These are phyloP conservation scores for Przewalskia tangutica DNA, from an alignment of 257 asterid genomes.

Conservation along the genomic window DNA sequence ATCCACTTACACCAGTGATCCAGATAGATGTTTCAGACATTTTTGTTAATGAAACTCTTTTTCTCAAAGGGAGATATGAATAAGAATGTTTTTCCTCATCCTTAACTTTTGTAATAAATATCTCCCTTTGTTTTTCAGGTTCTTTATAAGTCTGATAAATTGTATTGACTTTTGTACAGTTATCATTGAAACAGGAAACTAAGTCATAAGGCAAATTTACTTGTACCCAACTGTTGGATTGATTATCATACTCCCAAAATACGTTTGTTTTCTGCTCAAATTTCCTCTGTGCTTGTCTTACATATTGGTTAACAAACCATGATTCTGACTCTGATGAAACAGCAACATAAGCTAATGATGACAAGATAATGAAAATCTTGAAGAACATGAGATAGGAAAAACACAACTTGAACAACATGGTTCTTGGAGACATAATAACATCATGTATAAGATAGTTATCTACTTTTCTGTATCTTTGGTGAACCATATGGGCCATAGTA, in stretches of 20 bases:
- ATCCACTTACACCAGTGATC: conserved; percentile 81
- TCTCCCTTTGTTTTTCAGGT: not conserved
- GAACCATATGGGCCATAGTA: conserved; percentile 34
- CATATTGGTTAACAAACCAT: conserved; percentile 23
- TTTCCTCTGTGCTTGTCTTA: conserved; percentile 17
- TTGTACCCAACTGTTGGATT: conserved; percentile 63
- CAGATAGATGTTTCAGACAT: conserved; percentile 79
- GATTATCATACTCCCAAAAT: conserved; percentile 63
- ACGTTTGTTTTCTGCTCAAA: conserved; percentile 53
- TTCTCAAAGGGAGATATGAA: conserved; percentile 29
- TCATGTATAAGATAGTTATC: not conserved
- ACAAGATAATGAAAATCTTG: conserved; percentile 16
- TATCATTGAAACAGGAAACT: conserved; percentile 41
- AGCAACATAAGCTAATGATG: conserved; percentile 13
- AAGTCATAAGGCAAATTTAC: conserved; percentile 52
- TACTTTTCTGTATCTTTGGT: conserved; percentile 3
- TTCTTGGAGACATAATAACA: not conserved
- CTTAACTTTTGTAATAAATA: not conserved
- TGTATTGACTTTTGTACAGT: conserved; percentile 40
- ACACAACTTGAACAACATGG: conserved; percentile 29
- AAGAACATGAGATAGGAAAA: conserved; percentile 11
- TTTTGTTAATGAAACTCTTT: conserved; percentile 50
- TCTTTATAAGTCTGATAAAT: conserved; percentile 21
- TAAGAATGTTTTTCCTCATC: not conserved
- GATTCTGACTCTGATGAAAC: conserved; percentile 30